These are phyloP conservation scores for Phoma herbarum DNA, from an alignment of 2,329 filamentous ascomycete genomes.

Conservation along the genomic window DNA sequence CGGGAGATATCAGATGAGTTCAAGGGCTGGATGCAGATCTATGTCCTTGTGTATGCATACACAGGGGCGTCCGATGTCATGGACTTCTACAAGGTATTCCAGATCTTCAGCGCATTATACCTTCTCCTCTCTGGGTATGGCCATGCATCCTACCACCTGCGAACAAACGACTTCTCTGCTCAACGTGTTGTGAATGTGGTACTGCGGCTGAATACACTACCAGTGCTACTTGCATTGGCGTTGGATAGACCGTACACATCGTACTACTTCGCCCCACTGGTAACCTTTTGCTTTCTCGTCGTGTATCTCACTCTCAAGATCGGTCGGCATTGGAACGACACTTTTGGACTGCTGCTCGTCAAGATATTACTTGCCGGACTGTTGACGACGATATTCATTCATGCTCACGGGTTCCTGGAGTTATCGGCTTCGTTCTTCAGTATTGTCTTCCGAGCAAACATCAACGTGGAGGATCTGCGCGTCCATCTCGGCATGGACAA, in stretches of 20 bases:
- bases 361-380: constrained; percentile 60
- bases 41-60: constrained; percentile 67
- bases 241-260: constrained; percentile 65
- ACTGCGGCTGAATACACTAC: constrained; percentile 66
- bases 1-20: constrained; percentile 70
- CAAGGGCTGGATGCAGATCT: constrained; percentile 71
- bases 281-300: constrained; percentile 70
- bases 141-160: constrained; percentile 67
- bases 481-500: constrained; percentile 63
- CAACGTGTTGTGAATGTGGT: constrained; percentile 62
- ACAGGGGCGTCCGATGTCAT: constrained; percentile 61
- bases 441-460: constrained; percentile 57
- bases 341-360: constrained; percentile 53
- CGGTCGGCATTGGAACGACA: constrained; percentile 55
- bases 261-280: constrained; percentile 68
- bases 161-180: constrained; percentile 65
- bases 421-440: constrained; percentile 49
- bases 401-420: constrained; percentile 56
- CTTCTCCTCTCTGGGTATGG: constrained; percentile 71
- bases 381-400: constrained; percentile 51
- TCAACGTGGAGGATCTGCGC: constrained; percentile 60
- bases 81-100: constrained; percentile 64
- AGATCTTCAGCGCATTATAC: constrained; percentile 65
- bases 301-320: constrained; percentile 63
- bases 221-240: constrained; percentile 62